Base-by-base conservation (phyloP, 768 basidiomycete species). In the Leccinum longicurvipes region DNA sequence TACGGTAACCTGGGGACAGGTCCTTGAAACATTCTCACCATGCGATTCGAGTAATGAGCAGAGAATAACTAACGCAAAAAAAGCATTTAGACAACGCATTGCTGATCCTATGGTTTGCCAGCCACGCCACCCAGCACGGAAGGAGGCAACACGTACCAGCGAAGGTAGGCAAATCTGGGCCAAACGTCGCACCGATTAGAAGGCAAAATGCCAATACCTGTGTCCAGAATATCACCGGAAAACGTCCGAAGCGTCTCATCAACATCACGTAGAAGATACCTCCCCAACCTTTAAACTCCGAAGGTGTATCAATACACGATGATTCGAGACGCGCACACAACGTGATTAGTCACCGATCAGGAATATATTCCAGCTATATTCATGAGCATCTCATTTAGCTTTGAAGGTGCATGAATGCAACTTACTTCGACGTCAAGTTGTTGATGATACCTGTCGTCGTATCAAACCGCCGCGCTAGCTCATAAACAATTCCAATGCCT, bases 1-100 rank as follows among this genome's bases (percentile, higher is more conserved):
- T 62, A 80, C 79, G 4, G 75, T 79, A 41, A 77, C 79, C 57
- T 82, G 81, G 2, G 81, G 81, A 47, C 79, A 81, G 5, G 81
- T 79, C 19, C 77, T 78, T 54, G 45, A 34, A 52, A 51, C 2
- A 0, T 12, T 1, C 27, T 58, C 24, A 56, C 45, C 21, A 47
- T 10, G 5, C 2, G 5, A 45, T 28, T 19, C 12, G 4, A 51
- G 7, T 2, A 47, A 47, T 36, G 9, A 48, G 28, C 3, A 24
- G 24, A 10, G 28, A 47, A 49, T 8, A 14, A 3, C 68, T 5
- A 61, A 70, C 68, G 68, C 70, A 24, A 70, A 72, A 47, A 70
- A 70, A 3, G 59, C 70, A 0, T 65, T 72, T 8, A 70, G 58
- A 46, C 68, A 70, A n/a, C 68, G 68, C 68, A 70, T 70, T 5